Evolutionary conservation across 2,329 filamentous ascomycete genomes (phyloP).

Genomic region (Arachnopeziza araneosa): DNA sequence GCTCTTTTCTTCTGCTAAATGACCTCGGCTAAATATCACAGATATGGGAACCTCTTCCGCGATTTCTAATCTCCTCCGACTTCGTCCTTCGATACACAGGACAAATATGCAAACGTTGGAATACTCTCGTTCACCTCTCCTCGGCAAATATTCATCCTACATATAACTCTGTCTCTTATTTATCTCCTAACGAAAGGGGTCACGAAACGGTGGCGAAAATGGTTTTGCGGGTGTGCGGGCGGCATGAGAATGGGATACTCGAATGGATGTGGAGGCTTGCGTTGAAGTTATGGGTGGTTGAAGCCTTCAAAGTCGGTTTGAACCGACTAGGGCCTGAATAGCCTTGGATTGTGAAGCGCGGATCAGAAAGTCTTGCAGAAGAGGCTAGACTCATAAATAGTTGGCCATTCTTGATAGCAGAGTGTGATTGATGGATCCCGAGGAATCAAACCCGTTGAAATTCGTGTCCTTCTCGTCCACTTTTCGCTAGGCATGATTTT

Average conservation of each 20-base stretch:
- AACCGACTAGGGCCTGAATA: not conserved
- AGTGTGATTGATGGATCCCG: not conserved
- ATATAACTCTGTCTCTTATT: slow-evolving; percentile 16
- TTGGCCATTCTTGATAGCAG: not conserved
- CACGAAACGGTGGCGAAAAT: slow-evolving; percentile 12
- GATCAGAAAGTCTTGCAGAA: not conserved
- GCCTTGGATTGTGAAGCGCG: not conserved
- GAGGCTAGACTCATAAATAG: not conserved
- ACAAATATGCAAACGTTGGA: not conserved
- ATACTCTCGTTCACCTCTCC: slow-evolving; percentile 1
- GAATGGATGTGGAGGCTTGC: not conserved
- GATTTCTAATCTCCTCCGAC: slow-evolving; percentile 6
- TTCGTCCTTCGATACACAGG: not conserved
- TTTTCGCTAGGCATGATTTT: not conserved
- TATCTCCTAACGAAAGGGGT: not conserved
- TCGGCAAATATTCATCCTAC: slow-evolving; percentile 8
- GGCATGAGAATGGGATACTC: not conserved
- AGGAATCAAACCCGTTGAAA: not conserved
- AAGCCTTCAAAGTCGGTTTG: not conserved
- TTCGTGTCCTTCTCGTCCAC: not conserved
- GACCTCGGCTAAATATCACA: slow-evolving; percentile 6
- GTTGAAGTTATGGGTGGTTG: not conserved
- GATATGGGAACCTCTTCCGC: slow-evolving; percentile 20
- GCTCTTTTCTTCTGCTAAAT: slow-evolving; percentile 40
- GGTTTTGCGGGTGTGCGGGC: not conserved